Evolutionary conservation across 306 rosid genomes (phyloP), one percentile per base, ranked within the genome.

Genomic region (Corylus heterophylla): DNA sequence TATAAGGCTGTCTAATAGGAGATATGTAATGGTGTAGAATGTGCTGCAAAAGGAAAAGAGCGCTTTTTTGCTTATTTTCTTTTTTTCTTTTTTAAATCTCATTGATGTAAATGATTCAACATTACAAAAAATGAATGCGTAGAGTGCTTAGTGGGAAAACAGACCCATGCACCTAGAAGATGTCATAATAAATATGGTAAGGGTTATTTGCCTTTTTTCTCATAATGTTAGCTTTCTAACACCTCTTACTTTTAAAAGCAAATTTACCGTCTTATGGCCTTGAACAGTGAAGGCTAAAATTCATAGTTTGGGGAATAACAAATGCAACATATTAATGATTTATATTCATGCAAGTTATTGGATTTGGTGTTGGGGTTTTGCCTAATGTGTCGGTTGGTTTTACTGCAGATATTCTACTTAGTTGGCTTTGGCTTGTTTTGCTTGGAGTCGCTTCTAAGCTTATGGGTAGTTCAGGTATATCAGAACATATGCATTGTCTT

Each of bases 361-460:
- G 47, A 79, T 70, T 79, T 17, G 39, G 10, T 52, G 73, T 64
- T 76, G 68, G 74, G 74, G 20, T 77, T 74, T 39, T 51, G 59
- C 47, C 70, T 16, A 39, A 72, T 81, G 62, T 82, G 55, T 63
- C 31, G 16, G 44, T 73, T 47, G 54, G 42, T 54, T 66, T 73
- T 69, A 10, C 75, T 86, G 78, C 93, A 96, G 99, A 85, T 96
- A 76, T 93, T 93, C 89, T 96, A 96, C 89, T 74, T 96, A 73
- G 76, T 91, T 78, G 99, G 99, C 73, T 96, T 96, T 81, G 99
- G 84, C 44, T 78, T 96, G 76, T 96, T 96, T 88, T 96, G 99
- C 94, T 88, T 96, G 87, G 99, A 96, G 83, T 25, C 94, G 18
- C 98, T 96, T 87, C 88, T 96, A 80, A 96, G 72, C 72, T 67